Base-by-base conservation (phyloP, 345 rosid genomes). In the Sapria himalayana region DNA sequence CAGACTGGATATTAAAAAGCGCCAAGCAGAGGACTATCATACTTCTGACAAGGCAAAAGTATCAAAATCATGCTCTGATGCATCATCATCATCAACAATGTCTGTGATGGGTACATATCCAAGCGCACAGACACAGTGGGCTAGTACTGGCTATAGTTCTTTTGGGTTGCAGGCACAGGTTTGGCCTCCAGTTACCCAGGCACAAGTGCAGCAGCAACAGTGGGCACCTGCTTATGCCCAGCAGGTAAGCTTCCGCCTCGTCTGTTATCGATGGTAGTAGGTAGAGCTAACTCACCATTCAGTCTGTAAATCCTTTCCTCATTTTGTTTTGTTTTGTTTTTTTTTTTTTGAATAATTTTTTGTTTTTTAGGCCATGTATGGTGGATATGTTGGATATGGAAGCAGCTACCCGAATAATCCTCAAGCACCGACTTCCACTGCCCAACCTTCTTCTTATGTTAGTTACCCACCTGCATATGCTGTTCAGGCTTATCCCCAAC, bases 201-300 rank as follows among this genome's bases (percentile, higher is more conserved):
- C 76, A 48, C 93, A 71, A 47, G 47, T 51, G 21, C 93, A 77
- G 39, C 85, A 70, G 21, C 93, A 77, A 41, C 85, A 70, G 23
- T 79, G 85, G 80, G 59, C 72, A 50, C 76, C 93, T 10, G 74
- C 68, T 42, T 89, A 79, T 70, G 58, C 69, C 46, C 95, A 89
- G 49, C 94, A 70, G 64, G 86, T 73, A 42, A n/a, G 13, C 38
- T 51, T n/a, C 46, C 2, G 16, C 14, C 23, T 15, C 14, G 23
- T 33, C 5, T 50, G 19, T 34, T 16, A 12, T 29, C 19, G 5
- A 18, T 33, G 19, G 12, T 31, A n/a, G n/a, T n/a, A n/a, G n/a
- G n/a, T n/a, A n/a, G n/a, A n/a, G n/a, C n/a, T n/a, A n/a, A n/a
- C n/a, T n/a, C n/a, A n/a, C n/a, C n/a, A n/a, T n/a, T n/a, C n/a